Evolutionary conservation across 176 grass and related monocot species (phyloP), one percentile per base, ranked within the genome.

Genomic region (Thinopyrum elongatum): DNA sequence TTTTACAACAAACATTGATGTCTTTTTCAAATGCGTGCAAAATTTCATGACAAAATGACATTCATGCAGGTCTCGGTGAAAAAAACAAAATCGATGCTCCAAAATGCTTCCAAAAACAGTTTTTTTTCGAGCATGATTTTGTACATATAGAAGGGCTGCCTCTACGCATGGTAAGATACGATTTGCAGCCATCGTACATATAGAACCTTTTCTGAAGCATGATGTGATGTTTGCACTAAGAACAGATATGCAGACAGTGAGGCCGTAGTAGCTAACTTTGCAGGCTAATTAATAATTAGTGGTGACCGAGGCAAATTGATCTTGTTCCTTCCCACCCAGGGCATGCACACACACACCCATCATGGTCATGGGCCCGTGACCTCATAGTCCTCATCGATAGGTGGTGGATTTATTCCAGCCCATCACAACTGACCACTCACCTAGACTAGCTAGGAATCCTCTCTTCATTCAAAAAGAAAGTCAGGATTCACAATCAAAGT

Each of bases 71-170:
- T n/a, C n/a, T n/a, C n/a, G n/a, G n/a, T n/a, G n/a, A n/a, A n/a
- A n/a, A n/a, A n/a, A n/a, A n/a, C n/a, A n/a, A n/a, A n/a, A n/a
- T n/a, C n/a, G n/a, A n/a, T n/a, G n/a, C n/a, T n/a, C n/a, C n/a
- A n/a, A n/a, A n/a, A n/a, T n/a, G n/a, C n/a, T n/a, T n/a, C n/a
- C n/a, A n/a, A n/a, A n/a, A n/a, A n/a, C n/a, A n/a, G n/a, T n/a
- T n/a, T n/a, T n/a, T n/a, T n/a, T n/a, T n/a, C n/a, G n/a, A n/a
- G n/a, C n/a, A n/a, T n/a, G n/a, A n/a, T n/a, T n/a, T n/a, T n/a
- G n/a, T n/a, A n/a, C n/a, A n/a, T n/a, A n/a, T n/a, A n/a, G 69
- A 95, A 92, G 84, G 93, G 93, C 64, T 95, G 90, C 79, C 59
- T 92, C 82, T 95, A 95, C 6, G 90, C 39, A 13, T 92, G 93